phyloP scores from a whole-genome alignment of 2,329 filamentous ascomycete species.

The Sclerotinia glacialis region DNA sequence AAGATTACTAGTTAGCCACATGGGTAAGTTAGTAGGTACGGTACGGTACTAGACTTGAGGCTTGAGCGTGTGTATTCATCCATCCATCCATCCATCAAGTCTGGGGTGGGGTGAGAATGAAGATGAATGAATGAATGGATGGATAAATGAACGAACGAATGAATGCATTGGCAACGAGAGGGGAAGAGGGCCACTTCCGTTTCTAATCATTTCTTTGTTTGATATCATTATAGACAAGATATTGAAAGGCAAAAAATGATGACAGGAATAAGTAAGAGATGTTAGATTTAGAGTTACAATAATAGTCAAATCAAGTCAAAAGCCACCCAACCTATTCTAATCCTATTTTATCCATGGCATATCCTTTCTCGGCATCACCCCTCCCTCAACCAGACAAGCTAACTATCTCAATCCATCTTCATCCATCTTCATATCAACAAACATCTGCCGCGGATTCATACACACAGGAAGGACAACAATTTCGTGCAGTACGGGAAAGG shows the following conservation, averaged over 20 bases:
- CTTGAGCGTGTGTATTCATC: background rate
- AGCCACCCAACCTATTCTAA: background rate
- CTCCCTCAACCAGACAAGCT: background rate
- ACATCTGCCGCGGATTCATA: conserved; percentile 8
- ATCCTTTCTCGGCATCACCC: background rate
- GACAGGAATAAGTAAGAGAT: background rate
- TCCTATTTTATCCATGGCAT: background rate
- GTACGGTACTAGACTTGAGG: background rate
- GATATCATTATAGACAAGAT: background rate
- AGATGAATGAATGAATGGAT: too few species aligned
- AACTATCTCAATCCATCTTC: background rate
- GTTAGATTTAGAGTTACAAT: background rate
- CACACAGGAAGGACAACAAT: conserved; percentile 11
- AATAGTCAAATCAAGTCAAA: background rate
- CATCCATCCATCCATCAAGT: background rate
- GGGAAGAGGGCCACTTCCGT: background rate
- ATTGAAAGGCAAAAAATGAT: background rate
- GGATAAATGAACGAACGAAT: too few species aligned
- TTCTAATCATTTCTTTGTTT: background rate
- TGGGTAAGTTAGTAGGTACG: too few species aligned
- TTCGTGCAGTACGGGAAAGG: background rate
- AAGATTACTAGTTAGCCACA: background rate
- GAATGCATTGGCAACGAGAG: background rate
- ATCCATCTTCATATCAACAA: background rate
- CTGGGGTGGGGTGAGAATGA: background rate